A percentile compares a stretch with the other conserved stretches of the same genome.
phyloP scores from a whole-genome alignment of 345 rosid species.

The Salix purpurea region DNA sequence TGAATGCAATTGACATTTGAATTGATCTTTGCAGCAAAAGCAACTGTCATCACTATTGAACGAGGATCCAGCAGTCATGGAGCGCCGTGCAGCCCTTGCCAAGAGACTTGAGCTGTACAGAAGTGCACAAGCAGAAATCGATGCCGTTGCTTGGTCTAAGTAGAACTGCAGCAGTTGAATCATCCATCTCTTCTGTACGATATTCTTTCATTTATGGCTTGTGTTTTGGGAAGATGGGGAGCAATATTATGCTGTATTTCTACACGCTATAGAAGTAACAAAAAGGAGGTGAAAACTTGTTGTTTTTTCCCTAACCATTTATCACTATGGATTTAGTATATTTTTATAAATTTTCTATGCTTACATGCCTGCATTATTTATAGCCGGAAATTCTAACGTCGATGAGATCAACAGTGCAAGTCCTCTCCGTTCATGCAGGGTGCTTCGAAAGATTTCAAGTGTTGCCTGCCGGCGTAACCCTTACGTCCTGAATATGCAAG shows the following conservation, averaged over 20 bases:
- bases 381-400: not conserved
- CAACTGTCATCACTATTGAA: slow-evolving; percentile 72
- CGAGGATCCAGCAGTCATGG: slow-evolving; percentile 98
- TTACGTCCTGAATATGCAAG: too few species aligned
- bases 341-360: not conserved
- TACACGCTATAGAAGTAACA: not conserved
- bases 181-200: not conserved
- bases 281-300: slow-evolving; percentile 10
- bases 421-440: too few species aligned
- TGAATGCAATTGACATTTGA: not conserved
- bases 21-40: slow-evolving; percentile 56
- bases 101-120: slow-evolving; percentile 91
- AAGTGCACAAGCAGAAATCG: slow-evolving; percentile 87
- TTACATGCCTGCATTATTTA: not conserved
- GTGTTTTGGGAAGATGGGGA: not conserved
- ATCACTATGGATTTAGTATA: slow-evolving; percentile 1
- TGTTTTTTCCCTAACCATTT: slow-evolving; percentile 3
- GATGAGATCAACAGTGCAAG: too few species aligned
- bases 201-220: slow-evolving; percentile 30
- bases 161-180: slow-evolving; percentile 16
- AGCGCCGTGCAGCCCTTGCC: slow-evolving; percentile 73
- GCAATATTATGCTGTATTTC: not conserved
- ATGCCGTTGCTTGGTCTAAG: slow-evolving; percentile 95
- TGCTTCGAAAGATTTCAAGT: too few species aligned
- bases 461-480: too few species aligned